Evolutionary conservation across 768 basidiomycete genomes (phyloP).

Genomic region (Calocera viscosa): DNA sequence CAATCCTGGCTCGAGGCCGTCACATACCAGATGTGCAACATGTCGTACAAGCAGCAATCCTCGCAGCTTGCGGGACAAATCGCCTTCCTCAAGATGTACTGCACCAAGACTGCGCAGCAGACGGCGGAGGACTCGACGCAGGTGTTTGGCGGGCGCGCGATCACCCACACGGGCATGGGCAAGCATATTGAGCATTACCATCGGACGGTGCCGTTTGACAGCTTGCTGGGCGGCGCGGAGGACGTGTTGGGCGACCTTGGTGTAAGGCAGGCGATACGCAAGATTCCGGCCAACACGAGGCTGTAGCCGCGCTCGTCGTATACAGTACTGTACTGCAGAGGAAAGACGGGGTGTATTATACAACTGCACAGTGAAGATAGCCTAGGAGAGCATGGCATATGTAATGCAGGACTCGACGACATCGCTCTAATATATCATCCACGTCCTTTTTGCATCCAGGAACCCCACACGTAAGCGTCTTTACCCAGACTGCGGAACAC

Average conservation of each 20-base stretch:
- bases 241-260: conserved; percentile 65
- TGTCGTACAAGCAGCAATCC: conserved; percentile 70
- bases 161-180: conserved; percentile 75
- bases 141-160: conserved; percentile 76
- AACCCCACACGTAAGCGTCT: too few relatives aligned
- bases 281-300: conserved; percentile 47
- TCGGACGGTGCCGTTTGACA: conserved; percentile 14
- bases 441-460: conserved; percentile 5
- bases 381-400: conserved; percentile 7
- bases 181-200: conserved; percentile 49
- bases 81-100: conserved; percentile 65
- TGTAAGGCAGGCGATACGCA: conserved; percentile 64
- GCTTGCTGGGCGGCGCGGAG: conserved; percentile 51
- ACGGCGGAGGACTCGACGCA: conserved; percentile 65
- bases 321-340: background rate
- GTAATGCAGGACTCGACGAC: conserved; percentile 7
- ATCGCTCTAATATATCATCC: conserved; percentile 8
- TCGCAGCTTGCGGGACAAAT: conserved; percentile 62
- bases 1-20: conserved; percentile 82
- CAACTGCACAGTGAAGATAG: background rate
- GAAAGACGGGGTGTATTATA: background rate
- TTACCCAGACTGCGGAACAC: too few relatives aligned
- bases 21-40: conserved; percentile 78
- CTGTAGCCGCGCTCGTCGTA: conserved; percentile 27
- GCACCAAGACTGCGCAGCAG: conserved; percentile 62